phyloP scores from a whole-genome alignment of 768 basidiomycete genomes.

The Dacryopinax spathularia region DNA sequence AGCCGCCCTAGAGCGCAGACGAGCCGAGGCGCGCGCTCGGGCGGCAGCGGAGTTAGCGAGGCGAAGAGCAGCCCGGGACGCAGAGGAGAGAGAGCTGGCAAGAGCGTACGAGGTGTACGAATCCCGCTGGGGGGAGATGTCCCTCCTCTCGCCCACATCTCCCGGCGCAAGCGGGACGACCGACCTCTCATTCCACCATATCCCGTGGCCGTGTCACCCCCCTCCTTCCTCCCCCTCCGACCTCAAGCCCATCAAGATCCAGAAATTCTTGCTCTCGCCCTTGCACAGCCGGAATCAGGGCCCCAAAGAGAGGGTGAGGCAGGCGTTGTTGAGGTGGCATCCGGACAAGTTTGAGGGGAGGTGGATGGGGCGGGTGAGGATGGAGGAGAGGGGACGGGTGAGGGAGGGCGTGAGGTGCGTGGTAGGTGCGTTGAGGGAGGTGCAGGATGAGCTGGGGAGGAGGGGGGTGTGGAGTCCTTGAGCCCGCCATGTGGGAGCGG shows the following conservation, averaged over 20 bases:
- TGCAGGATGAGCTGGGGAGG: neutral
- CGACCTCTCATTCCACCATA: neutral
- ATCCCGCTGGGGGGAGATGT: neutral
- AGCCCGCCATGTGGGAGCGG: neutral
- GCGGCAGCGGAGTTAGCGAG: neutral
- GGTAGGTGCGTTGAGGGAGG: neutral
- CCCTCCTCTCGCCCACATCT: neutral
- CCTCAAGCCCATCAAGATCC: neutral
- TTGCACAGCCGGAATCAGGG: conserved; percentile 3
- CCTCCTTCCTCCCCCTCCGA: neutral
- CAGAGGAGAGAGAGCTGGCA: neutral
- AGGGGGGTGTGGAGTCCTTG: conserved; percentile 1
- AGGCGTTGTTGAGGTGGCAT: conserved; percentile 7
- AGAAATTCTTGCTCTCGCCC: conserved; percentile 7
- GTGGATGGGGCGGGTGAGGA: conserved; percentile 1
- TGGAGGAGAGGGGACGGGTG: neutral
- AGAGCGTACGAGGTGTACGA: neutral
- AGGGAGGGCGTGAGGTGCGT: neutral
- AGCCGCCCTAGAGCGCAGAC: neutral
- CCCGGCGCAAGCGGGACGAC: neutral
- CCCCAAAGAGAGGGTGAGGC: conserved; percentile 4
- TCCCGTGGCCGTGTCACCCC: conserved; percentile 7
- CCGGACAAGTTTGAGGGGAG: conserved; percentile 9
- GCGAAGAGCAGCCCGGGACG: neutral
- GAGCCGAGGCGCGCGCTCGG: neutral